A percentile compares a stretch with the other conserved stretches of the same genome.
These are phyloP conservation scores for Zygosaccharomyces kombuchaensis DNA, from an alignment of 805 yeast species.

Conservation along the genomic window DNA sequence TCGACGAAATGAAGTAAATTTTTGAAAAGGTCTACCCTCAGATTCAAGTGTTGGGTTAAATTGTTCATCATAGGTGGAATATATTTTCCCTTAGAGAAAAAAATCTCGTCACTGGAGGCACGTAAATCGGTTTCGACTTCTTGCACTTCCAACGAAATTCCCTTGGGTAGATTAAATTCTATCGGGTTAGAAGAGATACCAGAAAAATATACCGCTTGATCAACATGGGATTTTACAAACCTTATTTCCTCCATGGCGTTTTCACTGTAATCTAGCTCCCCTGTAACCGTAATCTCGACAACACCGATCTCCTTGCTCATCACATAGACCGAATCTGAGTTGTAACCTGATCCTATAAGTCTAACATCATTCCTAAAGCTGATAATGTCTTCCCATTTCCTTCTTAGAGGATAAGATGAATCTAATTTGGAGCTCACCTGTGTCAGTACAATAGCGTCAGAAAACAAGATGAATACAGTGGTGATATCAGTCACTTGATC, in stretches of 20 bases:
- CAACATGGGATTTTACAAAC: constrained; percentile 66
- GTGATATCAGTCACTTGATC: constrained; percentile 16
- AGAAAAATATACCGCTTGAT: constrained; percentile 72
- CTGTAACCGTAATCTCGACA: constrained; percentile 50
- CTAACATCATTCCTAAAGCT: constrained; percentile 49
- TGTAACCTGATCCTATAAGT: constrained; percentile 58
- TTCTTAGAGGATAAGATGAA: constrained; percentile 33
- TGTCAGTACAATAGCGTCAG: constrained; percentile 58
- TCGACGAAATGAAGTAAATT: constrained; percentile 44
- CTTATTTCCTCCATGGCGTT: constrained; percentile 23
- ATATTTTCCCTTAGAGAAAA: constrained; percentile 51
- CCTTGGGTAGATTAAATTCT: constrained; percentile 43
- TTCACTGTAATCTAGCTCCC: constrained; percentile 21
- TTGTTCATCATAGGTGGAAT: constrained; percentile 52
- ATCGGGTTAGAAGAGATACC: constrained; percentile 45
- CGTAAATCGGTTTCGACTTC: constrained; percentile 51
- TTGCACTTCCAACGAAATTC: constrained; percentile 40
- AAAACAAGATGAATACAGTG: constrained; percentile 56
- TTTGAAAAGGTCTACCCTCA: constrained; percentile 44
- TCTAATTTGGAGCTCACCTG: constrained; percentile 47
- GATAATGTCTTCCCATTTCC: constrained; percentile 80
- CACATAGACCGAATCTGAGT: constrained; percentile 43
- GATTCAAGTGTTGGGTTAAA: constrained; percentile 45
- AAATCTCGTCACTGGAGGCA: constrained; percentile 50
- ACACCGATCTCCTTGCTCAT: constrained; percentile 58